Conservation (phyloP, 2,329 filamentous ascomycete species). For the Emericellopsis atlantica region DNA sequence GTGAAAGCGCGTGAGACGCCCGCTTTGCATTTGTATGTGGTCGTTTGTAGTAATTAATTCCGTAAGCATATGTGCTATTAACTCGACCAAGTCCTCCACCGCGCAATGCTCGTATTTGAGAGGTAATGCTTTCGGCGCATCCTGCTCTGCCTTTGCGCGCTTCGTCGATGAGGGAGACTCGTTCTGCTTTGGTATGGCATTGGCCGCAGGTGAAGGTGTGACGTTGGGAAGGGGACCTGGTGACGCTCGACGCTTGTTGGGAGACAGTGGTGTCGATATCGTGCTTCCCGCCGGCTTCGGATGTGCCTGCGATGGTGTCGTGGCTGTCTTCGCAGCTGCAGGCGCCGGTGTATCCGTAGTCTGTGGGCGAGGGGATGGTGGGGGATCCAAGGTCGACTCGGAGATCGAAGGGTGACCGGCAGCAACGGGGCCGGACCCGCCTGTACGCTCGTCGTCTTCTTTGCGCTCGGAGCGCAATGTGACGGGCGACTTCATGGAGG, state of each 20-base stretch:
- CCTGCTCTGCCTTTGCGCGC: slow-evolving; percentile 35
- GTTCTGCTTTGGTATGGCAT: background rate
- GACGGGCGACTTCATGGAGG: slow-evolving; percentile 11
- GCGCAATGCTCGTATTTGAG: slow-evolving; percentile 69
- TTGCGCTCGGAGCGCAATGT: slow-evolving; percentile 5
- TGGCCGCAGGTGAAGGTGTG: background rate
- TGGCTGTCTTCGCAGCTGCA: slow-evolving; percentile 3
- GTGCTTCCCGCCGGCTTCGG: too few relatives aligned
- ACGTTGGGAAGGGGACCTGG: background rate
- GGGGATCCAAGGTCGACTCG: slow-evolving; percentile 1
- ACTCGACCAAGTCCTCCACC: slow-evolving; percentile 73
- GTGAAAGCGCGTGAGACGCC: slow-evolving; percentile 86
- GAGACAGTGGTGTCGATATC: slow-evolving; percentile 9
- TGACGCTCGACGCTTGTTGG: slow-evolving; percentile 15
- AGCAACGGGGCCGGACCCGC: background rate
- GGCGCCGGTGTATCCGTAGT: slow-evolving; percentile 1
- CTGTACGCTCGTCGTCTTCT: slow-evolving; percentile 1
- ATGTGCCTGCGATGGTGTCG: background rate
- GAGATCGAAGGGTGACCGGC: background rate
- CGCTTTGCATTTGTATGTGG: slow-evolving; percentile 60
- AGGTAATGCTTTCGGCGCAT: slow-evolving; percentile 49
- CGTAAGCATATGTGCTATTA: slow-evolving; percentile 91
- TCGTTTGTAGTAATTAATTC: slow-evolving; percentile 94
- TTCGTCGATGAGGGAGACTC: slow-evolving; percentile 25
- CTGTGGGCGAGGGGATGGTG: slow-evolving; percentile 1